Percentiles rank a stretch among this genome's conserved stretches.
phyloP scores from a whole-genome alignment of 176 grass and related monocot species.

The Thinopyrum elongatum region DNA sequence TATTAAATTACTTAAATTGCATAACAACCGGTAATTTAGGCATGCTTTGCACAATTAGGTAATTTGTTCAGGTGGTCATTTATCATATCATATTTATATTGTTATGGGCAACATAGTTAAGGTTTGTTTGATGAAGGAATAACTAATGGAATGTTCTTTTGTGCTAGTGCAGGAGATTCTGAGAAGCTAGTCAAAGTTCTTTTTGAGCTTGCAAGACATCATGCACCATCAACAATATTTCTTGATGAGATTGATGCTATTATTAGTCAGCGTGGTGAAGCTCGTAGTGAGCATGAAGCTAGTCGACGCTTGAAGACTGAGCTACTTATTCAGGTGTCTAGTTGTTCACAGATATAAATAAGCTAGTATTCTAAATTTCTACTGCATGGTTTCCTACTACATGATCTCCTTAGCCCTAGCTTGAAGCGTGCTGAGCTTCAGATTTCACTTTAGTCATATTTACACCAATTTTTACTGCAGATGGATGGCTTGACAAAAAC shows the following conservation, averaged over 20 bases:
- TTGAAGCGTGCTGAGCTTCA: neutral
- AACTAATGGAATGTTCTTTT: neutral
- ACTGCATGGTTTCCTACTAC: constrained; percentile 1
- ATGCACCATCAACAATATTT: constrained; percentile 98
- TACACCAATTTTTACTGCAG: constrained; percentile 49
- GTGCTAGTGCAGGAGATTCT: constrained; percentile 68
- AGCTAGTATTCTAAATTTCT: neutral
- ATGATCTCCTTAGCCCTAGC: neutral
- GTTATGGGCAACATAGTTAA: neutral
- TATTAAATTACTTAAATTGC: neutral
- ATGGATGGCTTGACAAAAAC: constrained; percentile 98
- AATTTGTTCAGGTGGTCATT: neutral
- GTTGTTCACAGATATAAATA: neutral
- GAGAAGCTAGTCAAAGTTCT: constrained; percentile 97
- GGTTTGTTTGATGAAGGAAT: constrained; percentile 1
- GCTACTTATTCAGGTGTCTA: constrained; percentile 77
- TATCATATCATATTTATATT: neutral
- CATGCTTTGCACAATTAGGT: neutral
- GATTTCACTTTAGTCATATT: constrained; percentile 1
- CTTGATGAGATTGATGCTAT: constrained; percentile 98
- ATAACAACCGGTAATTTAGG: neutral
- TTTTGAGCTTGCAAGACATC: constrained; percentile 94
- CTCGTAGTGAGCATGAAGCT: constrained; percentile 96
- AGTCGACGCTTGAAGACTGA: constrained; percentile 94
- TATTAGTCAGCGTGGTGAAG: constrained; percentile 93